Evolutionary conservation across 2,329 filamentous ascomycete species (phyloP), one percentile per base, ranked within the genome.

Genomic region (Fusarium pilosicola): DNA sequence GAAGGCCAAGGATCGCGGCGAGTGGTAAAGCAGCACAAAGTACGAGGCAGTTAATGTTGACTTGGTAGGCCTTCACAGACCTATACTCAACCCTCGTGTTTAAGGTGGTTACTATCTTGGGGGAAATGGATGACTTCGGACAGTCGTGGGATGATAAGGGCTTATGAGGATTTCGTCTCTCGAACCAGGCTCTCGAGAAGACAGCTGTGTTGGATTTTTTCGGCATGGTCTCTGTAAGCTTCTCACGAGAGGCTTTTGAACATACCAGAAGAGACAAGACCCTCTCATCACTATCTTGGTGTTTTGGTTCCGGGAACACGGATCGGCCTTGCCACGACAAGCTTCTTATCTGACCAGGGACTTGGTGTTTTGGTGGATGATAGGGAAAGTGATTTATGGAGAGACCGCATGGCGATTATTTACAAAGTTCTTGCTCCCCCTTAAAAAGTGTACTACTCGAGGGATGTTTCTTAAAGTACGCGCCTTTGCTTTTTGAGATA

Each of bases 271-370:
- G 32, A 34, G 3, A 34, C 0, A 34, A 8, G 8, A 4, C 7
- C 32, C 8, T 17, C 32, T 8, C 32, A 4, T 17, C 3, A 1
- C 32, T 1, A 9, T 13, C 1, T 14, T 6, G 7, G 4, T 30
- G 18, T 0, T 22, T 28, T 28, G 10, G 11, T 10, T 20, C 13
- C 12, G 8, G 1, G 26, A 8, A 17, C 8, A 20, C 1, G 2
- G 13, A 5, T 5, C 24, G 9, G 4, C 26, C 12, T 15, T 5
- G 5, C 1, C 24, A 22, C 9, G 8, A 28, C 12, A 4, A 3
- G 13, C 15, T 7, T 15, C 12, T 15, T 8, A 14, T 20, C 6
- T 18, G 12, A 6, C 8, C 7, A 30, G 7, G 26, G 0, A 14
- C 7, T 28, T 14, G 12, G 26, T 6, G 6, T 2, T 14, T 10